Evolutionary conservation across 1,284 basidiomycete species (phyloP).

Genomic region (Ceratobasidium sp.): DNA sequence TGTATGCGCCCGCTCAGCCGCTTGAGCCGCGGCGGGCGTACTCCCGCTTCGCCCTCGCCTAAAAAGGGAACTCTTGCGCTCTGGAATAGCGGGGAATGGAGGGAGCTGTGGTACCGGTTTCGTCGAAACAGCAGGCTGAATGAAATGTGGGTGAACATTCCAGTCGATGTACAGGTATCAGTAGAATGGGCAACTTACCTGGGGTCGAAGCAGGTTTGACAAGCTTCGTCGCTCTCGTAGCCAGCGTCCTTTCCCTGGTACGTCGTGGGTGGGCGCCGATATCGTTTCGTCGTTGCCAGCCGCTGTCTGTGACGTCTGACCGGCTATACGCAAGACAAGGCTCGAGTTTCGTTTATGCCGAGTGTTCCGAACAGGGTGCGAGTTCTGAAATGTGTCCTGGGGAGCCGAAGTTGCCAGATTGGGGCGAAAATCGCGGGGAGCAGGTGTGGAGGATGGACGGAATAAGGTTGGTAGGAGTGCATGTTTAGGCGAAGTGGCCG

Average conservation of each 20-base stretch:
- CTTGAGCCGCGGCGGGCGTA: neutral
- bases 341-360: constrained; percentile 3
- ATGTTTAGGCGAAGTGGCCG: constrained; percentile 1
- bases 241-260: constrained; percentile 22
- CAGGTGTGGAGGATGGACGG: neutral
- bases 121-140: neutral
- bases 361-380: constrained; percentile 13
- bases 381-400: constrained; percentile 17
- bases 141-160: neutral
- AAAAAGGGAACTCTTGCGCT: constrained; percentile 39
- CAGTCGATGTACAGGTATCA: neutral
- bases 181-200: constrained; percentile 6
- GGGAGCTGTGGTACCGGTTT: constrained; percentile 7
- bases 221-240: constrained; percentile 40
- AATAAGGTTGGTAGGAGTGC: neutral
- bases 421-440: neutral
- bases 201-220: constrained; percentile 23
- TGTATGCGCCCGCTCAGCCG: constrained; percentile 36
- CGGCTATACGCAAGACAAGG: neutral
- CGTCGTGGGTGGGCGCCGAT: constrained; percentile 6
- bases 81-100: constrained; percentile 4
- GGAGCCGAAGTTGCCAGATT: constrained; percentile 1
- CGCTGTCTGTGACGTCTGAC: constrained; percentile 15
- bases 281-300: constrained; percentile 7
- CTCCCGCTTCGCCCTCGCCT: constrained; percentile 27